Conservation (phyloP, 2,329 filamentous ascomycete genomes). For the Fusarium illudens region DNA sequence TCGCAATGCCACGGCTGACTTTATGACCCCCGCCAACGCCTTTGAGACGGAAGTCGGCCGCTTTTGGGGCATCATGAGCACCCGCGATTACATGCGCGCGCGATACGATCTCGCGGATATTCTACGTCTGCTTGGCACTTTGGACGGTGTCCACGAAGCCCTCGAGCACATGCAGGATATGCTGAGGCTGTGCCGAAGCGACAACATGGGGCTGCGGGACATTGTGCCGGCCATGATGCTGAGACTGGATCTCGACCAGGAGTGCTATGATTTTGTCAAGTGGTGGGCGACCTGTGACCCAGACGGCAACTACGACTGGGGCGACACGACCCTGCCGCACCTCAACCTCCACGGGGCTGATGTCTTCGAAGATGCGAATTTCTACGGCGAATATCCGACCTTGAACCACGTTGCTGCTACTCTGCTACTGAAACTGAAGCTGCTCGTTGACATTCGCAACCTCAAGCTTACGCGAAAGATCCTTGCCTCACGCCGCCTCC, state of each 20-base stretch:
- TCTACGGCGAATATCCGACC: background rate
- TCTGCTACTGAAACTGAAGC: slow-evolving; percentile 14
- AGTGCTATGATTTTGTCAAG: slow-evolving; percentile 53
- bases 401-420: background rate
- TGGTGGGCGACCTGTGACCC: slow-evolving; percentile 36
- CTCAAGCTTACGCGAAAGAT: slow-evolving; percentile 9
- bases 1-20: slow-evolving; percentile 42
- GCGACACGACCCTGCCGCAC: background rate
- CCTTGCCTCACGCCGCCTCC: background rate
- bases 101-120: slow-evolving; percentile 42
- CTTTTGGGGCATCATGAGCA: slow-evolving; percentile 51
- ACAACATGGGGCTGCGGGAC: slow-evolving; percentile 37
- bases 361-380: background rate
- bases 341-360: background rate
- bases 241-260: slow-evolving; percentile 56
- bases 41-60: slow-evolving; percentile 49
- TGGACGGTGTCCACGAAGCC: slow-evolving; percentile 46
- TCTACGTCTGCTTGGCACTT: slow-evolving; percentile 42
- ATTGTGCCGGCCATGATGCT: slow-evolving; percentile 51
- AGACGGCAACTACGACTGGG: background rate
- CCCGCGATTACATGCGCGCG: slow-evolving; percentile 51
- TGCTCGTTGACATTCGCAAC: slow-evolving; percentile 10
- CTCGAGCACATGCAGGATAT: slow-evolving; percentile 52
- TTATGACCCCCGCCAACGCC: slow-evolving; percentile 41
- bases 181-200: slow-evolving; percentile 29